Conservation (phyloP, 352 stramenopile species). For the Phytophthora pistaciae region DNA sequence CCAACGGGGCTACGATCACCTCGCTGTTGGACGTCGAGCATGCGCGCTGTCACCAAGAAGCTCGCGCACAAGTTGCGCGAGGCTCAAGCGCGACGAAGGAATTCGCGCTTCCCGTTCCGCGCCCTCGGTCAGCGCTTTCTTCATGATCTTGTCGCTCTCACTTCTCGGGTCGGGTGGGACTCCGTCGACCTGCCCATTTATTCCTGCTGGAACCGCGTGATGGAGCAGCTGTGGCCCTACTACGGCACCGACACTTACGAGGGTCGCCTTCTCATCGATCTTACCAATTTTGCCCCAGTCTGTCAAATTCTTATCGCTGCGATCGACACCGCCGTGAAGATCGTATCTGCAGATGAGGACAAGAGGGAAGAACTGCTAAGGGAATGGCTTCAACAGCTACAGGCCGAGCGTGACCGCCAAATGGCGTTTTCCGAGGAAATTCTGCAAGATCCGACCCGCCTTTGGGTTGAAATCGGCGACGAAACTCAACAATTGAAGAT, state of each 20-base stretch:
- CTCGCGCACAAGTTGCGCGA: slow-evolving; percentile 9
- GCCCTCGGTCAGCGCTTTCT: not conserved
- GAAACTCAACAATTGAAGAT: not conserved
- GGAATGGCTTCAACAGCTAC: not conserved
- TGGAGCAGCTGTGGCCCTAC: slow-evolving; percentile 1
- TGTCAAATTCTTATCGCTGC: not conserved
- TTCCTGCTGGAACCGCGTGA: slow-evolving; percentile 1
- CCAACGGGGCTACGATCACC: too few species aligned
- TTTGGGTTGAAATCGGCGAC: not conserved
- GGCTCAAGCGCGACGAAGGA: not conserved
- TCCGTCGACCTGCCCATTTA: not conserved
- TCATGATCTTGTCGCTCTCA: not conserved
- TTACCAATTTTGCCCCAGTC: not conserved
- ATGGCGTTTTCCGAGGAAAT: not conserved
- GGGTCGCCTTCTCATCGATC: not conserved
- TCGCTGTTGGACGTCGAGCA: too few species aligned
- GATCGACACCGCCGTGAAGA: not conserved
- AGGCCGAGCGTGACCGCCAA: not conserved
- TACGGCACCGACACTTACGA: not conserved
- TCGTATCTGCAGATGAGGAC: not conserved
- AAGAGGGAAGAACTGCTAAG: not conserved
- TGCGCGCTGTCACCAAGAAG: not conserved
- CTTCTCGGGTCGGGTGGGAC: not conserved
- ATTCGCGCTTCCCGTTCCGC: not conserved
- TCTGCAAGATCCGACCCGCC: not conserved